Conservation (phyloP, 2,329 filamentous ascomycete genomes). For the Aspergillus neoniger region DNA sequence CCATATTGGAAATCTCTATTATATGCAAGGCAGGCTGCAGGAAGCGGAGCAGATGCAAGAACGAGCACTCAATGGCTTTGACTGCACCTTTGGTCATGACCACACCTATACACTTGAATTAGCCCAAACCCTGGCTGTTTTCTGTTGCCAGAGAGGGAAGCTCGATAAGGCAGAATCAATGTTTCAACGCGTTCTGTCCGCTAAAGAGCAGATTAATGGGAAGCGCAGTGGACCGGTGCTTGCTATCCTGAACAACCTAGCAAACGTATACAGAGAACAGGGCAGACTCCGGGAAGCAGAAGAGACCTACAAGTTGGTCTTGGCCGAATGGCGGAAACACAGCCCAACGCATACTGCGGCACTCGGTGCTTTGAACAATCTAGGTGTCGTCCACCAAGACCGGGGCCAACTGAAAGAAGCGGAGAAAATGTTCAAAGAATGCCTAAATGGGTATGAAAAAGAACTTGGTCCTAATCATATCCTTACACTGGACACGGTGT, state of each 20-base stretch:
- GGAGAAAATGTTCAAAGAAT: neutral
- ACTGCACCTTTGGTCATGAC: neutral
- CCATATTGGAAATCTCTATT: neutral
- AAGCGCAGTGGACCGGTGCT: neutral
- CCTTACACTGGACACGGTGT: neutral
- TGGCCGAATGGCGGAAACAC: neutral
- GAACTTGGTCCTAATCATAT: neutral
- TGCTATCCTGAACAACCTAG: neutral
- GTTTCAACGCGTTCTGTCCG: neutral
- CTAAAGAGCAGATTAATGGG: neutral
- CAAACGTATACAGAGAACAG: neutral
- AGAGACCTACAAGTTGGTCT: neutral
- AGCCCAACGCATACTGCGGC: neutral
- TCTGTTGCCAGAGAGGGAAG: neutral
- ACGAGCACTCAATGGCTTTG: conserved; percentile 16
- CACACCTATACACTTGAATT: neutral
- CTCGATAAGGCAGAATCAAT: neutral
- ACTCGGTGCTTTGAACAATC: neutral
- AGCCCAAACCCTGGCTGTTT: neutral
- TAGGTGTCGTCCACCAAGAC: neutral
- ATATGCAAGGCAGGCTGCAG: neutral
- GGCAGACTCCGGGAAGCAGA: neutral
- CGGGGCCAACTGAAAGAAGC: neutral
- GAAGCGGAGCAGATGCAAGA: conserved; percentile 1
- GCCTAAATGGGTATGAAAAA: neutral